These are phyloP conservation scores for Pythium inflatum DNA, from an alignment of 352 stramenopile species.

Conservation along the genomic window DNA sequence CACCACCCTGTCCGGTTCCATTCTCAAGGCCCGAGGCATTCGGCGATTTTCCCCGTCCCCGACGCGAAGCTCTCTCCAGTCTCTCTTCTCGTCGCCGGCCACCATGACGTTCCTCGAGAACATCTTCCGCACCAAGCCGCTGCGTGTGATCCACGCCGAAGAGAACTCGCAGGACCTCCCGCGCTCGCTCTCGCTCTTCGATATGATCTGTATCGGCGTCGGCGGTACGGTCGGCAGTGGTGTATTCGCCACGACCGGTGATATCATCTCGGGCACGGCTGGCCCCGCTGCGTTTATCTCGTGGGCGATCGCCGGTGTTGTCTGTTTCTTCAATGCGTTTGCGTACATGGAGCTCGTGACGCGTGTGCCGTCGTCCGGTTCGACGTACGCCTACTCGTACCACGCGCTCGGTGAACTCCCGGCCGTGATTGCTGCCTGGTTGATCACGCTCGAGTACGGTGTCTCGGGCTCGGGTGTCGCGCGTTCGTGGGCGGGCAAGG, in stretches of 20 bases:
- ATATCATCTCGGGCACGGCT: slow-evolving; percentile 75
- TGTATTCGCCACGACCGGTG: slow-evolving; percentile 87
- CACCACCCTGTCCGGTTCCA: no score
- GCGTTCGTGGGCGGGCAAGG: slow-evolving; percentile 91
- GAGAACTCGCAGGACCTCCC: slow-evolving; percentile 68
- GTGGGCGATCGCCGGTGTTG: slow-evolving; percentile 81
- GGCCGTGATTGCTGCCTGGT: slow-evolving; percentile 86
- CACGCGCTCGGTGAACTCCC: slow-evolving; percentile 92
- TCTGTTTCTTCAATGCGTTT: slow-evolving; percentile 81
- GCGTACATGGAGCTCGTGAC: slow-evolving; percentile 92
- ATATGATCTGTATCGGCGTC: slow-evolving; percentile 92
- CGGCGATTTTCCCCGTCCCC: slow-evolving; percentile 9
- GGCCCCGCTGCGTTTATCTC: slow-evolving; percentile 82
- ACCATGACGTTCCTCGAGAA: slow-evolving; percentile 52
- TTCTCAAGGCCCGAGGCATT: slow-evolving; percentile 1
- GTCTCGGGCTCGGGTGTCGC: slow-evolving; percentile 90
- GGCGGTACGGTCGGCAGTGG: slow-evolving; percentile 90
- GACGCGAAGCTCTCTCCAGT: no score
- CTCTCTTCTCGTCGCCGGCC: no score
- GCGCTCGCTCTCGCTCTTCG: slow-evolving; percentile 80
- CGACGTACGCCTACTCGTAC: slow-evolving; percentile 94
- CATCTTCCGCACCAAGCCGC: slow-evolving; percentile 73
- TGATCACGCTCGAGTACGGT: slow-evolving; percentile 94
- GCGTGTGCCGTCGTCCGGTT: slow-evolving; percentile 87
- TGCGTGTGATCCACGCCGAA: slow-evolving; percentile 76